phyloP scores from a whole-genome alignment of 306 rosid genomes.

The Hippophae tibetana region DNA sequence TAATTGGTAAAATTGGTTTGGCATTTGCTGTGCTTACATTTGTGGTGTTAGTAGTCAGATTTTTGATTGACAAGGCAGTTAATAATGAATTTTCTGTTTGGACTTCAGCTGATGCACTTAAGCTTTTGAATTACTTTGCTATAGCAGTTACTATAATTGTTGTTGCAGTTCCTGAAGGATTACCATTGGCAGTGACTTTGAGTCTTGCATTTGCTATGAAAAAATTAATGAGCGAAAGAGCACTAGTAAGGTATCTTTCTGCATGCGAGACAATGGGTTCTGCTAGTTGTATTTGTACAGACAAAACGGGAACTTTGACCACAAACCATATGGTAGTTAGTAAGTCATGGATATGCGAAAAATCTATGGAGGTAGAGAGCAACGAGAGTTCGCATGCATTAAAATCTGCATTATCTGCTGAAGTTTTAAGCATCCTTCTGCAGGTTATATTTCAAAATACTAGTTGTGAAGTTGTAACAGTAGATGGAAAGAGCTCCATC shows the following conservation, averaged over 20 bases:
- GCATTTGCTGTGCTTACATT: constrained; percentile 70
- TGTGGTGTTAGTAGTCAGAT: constrained; percentile 51
- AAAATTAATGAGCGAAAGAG: constrained; percentile 71
- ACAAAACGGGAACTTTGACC: constrained; percentile 91
- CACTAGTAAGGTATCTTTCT: constrained; percentile 91
- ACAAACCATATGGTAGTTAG: constrained; percentile 82
- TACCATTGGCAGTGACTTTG: constrained; percentile 91
- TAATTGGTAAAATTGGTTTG: constrained; percentile 93
- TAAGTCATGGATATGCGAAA: constrained; percentile 57
- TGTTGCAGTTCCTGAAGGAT: constrained; percentile 97
- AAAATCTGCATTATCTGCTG: constrained; percentile 44
- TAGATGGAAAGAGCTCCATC: constrained; percentile 51
- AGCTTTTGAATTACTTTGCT: constrained; percentile 70
- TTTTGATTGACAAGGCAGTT: constrained; percentile 44
- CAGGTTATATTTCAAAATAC: constrained; percentile 83
- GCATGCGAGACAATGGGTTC: constrained; percentile 99
- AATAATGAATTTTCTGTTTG: constrained; percentile 43
- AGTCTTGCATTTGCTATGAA: constrained; percentile 99
- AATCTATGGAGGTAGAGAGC: constrained; percentile 33
- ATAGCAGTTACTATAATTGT: constrained; percentile 85
- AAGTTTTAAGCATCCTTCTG: constrained; percentile 38
- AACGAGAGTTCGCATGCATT: constrained; percentile 35
- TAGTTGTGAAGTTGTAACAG: constrained; percentile 59
- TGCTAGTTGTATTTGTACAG: constrained; percentile 88
- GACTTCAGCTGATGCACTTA: constrained; percentile 69